Evolutionary conservation across 768 basidiomycete species (phyloP), one percentile per base, ranked within the genome.

Genomic region (Chalciporus sphaerocephalus): DNA sequence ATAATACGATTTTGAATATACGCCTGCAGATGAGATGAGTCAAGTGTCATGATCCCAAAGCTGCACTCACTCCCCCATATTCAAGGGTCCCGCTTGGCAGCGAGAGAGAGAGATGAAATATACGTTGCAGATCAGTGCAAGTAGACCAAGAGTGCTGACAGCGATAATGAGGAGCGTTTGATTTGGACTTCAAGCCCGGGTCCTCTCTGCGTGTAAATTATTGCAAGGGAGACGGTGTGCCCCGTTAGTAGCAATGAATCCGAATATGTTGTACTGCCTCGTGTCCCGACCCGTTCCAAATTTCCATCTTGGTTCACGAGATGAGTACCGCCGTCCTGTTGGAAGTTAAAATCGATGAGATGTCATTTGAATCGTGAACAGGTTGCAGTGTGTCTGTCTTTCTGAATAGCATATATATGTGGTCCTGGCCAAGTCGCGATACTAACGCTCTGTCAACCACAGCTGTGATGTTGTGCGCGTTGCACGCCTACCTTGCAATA

Each of bases 1-100:
- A 55, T 10, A 64, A 20, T 17, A 48, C 53, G 15, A 67, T 47
- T n/a, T 57, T 55, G 52, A 56, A 57, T 13, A 49, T 35, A 35
- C 48, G 57, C 24, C 59, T 60, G 44, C 17, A 18, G 25, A 38
- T 28, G 27, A 37, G 16, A 44, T 62, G 22, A 35, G 42, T 23
- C 10, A 20, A 42, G 25, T 13, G 21, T 34, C 6, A 25, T 12
- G 16, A 23, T 23, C 35, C 47, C n/a, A 17, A 35, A 25, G 17
- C 17, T 27, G 16, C 40, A 38, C 59, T 59, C 42, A 60, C 59
- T 50, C 47, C 49, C 25, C 7, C 24, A 40, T 28, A 17, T 28
- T 13, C 50, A 59, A 11, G 7, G 28, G 5, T 12, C 28, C 13
- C 30, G 8, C 7, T 15, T n/a, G n/a, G n/a, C 30, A n/a, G 9